Base-by-base conservation (phyloP, 305 asterid species). In the Ajuga reptans region DNA sequence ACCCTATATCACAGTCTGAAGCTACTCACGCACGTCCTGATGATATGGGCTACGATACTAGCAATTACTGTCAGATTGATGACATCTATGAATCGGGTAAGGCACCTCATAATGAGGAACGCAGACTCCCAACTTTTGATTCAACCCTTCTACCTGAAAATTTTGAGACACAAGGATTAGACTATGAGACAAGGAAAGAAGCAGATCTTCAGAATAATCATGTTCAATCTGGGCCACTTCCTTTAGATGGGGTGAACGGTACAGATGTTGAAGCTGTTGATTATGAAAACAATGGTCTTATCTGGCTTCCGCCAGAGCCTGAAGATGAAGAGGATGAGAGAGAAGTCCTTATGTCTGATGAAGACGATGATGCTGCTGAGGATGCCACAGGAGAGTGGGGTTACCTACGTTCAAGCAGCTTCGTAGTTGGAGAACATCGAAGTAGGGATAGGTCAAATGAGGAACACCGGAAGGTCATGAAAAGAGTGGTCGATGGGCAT, bases 261-360 rank as follows among this genome's bases (percentile, higher is more conserved):
- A 78, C 69, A 34, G 84, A 78, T 62, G 24, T 73, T 75, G 90
- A 81, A 68, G 72, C 86, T 54, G 83, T 87, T 72, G 94, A 89
- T 79, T 85, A 81, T 75, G 95, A 87, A 68, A 82, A 82, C 71
- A 81, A 83, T 80, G 80, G 69, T 59, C 79, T 76, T 67, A 85
- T 89, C 66, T 89, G 96, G 95, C 73, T 83, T 59, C 96, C 96
- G 16, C 91, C 96, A 24, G 92, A 87, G 72, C 95, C 96, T 72
- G 95, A 87, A 69, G 82, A 82, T 70, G 92, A 81, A 70, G 95
- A 86, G 77, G 92, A 89, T 64, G 96, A 87, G 67, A 79, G 82
- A 73, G 95, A 87, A 57, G 56, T 68, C 53, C 72, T 72, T 76
- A 53, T 78, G 62, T 75, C 78, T 79, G 95, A 87, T 51, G 89